Conservation (phyloP, 2,329 filamentous ascomycete species). For the Aspergillus sp. region DNA sequence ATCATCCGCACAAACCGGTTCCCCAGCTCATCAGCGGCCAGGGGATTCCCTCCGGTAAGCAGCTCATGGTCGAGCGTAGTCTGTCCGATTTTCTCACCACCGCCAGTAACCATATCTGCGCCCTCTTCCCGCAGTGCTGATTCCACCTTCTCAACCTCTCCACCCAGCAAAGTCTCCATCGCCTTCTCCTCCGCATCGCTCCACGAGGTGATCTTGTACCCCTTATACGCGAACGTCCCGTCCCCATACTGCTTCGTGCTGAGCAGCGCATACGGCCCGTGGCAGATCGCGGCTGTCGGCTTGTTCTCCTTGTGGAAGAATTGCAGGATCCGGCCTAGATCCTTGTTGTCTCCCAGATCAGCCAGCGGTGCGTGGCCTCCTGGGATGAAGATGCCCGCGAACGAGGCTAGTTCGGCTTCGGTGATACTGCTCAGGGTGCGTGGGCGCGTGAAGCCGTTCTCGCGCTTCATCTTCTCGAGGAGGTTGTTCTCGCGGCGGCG, state of each 20-base stretch:
- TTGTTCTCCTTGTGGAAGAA: slow-evolving; percentile 44
- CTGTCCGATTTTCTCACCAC: slow-evolving; percentile 39
- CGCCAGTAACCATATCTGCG: slow-evolving; percentile 46
- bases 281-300: slow-evolving; percentile 49
- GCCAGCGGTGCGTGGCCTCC: slow-evolving; percentile 47
- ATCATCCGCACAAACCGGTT: slow-evolving; percentile 36
- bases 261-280: slow-evolving; percentile 48
- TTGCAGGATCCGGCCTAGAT: slow-evolving; percentile 44
- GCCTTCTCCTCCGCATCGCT: slow-evolving; percentile 48
- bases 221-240: slow-evolving; percentile 45
- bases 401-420: slow-evolving; percentile 42
- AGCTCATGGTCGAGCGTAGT: slow-evolving; percentile 47
- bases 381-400: slow-evolving; percentile 46
- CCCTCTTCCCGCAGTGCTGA: slow-evolving; percentile 39
- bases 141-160: slow-evolving; percentile 47
- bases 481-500: slow-evolving; percentile 42
- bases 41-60: slow-evolving; percentile 34
- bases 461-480: slow-evolving; percentile 46
- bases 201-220: slow-evolving; percentile 48
- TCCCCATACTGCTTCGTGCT: slow-evolving; percentile 40
- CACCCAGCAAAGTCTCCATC: slow-evolving; percentile 47
- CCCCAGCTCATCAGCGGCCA: slow-evolving; percentile 33
- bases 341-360: slow-evolving; percentile 43
- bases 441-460: slow-evolving; percentile 44
- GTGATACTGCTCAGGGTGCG: slow-evolving; percentile 40